phyloP scores from a whole-genome alignment of 2,329 filamentous ascomycete genomes.

The Fusarium guadeloupense region DNA sequence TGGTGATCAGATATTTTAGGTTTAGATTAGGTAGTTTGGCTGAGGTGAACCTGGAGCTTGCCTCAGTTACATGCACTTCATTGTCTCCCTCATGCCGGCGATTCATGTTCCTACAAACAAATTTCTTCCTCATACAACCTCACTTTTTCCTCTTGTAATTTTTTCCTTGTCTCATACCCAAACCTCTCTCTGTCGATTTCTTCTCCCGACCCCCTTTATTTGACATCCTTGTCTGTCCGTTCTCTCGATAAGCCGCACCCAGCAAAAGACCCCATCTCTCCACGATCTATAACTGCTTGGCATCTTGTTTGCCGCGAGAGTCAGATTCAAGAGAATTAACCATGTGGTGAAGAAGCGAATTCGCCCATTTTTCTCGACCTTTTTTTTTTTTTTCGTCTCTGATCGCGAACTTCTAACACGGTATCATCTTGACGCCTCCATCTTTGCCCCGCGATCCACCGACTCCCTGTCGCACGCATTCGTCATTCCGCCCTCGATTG shows the following conservation, averaged over 20 bases:
- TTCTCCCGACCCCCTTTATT: constrained; percentile 25
- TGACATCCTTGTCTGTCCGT: constrained; percentile 39
- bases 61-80: neutral
- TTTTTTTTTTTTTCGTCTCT: neutral
- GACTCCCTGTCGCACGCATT: constrained; percentile 7
- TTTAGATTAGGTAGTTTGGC: constrained; percentile 6
- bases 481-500: constrained; percentile 22
- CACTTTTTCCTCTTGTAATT: neutral
- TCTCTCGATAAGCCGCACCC: constrained; percentile 13
- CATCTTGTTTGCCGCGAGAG: constrained; percentile 14
- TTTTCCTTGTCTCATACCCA: neutral
- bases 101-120: constrained; percentile 17
- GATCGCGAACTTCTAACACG: constrained; percentile 2
- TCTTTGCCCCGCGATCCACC: constrained; percentile 26
- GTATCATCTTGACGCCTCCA: constrained; percentile 4
- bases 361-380: constrained; percentile 2
- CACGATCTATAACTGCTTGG: constrained; percentile 28
- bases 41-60: constrained; percentile 10
- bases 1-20: constrained; percentile 36
- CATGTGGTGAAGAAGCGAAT: constrained; percentile 31
- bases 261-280: constrained; percentile 21
- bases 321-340: constrained; percentile 9
- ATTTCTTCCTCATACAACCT: constrained; percentile 1
- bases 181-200: neutral
- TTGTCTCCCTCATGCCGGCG: constrained; percentile 27